Percentiles rank a stretch among this genome's conserved stretches.
These are phyloP conservation scores for Coemansia sp. DNA, from an alignment of 192 early-diverging fungal genomes.

Conservation along the genomic window DNA sequence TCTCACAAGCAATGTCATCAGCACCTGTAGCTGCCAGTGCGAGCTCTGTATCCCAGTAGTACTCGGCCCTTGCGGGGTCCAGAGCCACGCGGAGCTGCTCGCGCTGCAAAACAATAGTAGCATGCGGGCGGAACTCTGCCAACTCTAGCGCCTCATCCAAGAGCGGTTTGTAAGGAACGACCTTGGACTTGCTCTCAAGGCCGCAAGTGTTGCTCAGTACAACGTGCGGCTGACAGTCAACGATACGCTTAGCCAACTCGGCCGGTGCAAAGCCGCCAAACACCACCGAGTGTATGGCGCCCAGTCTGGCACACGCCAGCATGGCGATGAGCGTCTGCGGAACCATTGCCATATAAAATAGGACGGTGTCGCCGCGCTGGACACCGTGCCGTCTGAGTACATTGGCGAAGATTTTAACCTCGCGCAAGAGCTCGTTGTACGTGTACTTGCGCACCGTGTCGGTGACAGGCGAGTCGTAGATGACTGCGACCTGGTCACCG, in stretches of 20 bases:
- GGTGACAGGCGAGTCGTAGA: constrained; percentile 76
- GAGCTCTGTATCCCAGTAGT: constrained; percentile 59
- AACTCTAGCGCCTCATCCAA: constrained; percentile 71
- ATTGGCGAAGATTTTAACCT: constrained; percentile 68
- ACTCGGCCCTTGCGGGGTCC: constrained; percentile 40
- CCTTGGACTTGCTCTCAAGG: constrained; percentile 68
- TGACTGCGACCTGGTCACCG: constrained; percentile 66
- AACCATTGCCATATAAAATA: constrained; percentile 87
- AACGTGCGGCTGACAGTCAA: constrained; percentile 74
- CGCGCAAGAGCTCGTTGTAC: constrained; percentile 67
- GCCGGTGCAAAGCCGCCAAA: constrained; percentile 81
- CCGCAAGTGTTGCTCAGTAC: constrained; percentile 78
- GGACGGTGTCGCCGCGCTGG: constrained; percentile 68
- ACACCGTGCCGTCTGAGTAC: constrained; percentile 66
- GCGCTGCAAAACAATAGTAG: constrained; percentile 70
- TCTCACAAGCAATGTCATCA: constrained; percentile 57
- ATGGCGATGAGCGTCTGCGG: constrained; percentile 80
- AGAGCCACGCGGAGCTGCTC: constrained; percentile 58
- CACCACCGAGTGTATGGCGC: constrained; percentile 81
- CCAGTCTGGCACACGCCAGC: constrained; percentile 83
- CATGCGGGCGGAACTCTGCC: constrained; percentile 43
- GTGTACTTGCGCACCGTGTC: constrained; percentile 59
- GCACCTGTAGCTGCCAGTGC: constrained; percentile 49
- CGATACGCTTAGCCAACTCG: constrained; percentile 81
- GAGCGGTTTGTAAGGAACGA: constrained; percentile 77